These are phyloP conservation scores for Trichoderma guizhouense DNA, from an alignment of 2,329 filamentous ascomycete species.

Conservation along the genomic window DNA sequence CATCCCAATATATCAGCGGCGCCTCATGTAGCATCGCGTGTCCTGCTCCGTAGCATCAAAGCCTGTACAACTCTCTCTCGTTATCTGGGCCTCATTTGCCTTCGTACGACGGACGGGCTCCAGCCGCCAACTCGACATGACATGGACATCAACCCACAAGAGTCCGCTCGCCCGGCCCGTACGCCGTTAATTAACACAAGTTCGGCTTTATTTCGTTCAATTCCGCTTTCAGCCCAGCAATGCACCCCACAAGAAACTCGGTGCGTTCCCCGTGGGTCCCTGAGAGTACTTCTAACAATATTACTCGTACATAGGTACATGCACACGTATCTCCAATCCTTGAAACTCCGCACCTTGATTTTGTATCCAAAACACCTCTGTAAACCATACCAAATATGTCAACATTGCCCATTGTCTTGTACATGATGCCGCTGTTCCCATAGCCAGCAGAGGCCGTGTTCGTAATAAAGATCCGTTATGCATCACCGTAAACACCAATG, in stretches of 20 bases:
- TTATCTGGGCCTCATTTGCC: background rate
- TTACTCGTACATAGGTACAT: background rate
- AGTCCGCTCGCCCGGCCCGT: background rate
- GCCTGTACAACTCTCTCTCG: background rate
- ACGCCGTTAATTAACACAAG: background rate
- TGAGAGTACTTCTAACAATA: background rate
- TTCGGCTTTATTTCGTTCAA: slow-evolving; percentile 15
- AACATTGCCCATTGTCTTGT: background rate
- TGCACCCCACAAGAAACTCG: background rate
- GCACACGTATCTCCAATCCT: background rate
- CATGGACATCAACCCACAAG: background rate
- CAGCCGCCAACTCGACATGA: background rate
- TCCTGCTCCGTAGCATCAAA: background rate
- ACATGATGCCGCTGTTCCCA: background rate
- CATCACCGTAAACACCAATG: slow-evolving; percentile 10
- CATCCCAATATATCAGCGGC: background rate
- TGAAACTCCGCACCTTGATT: background rate
- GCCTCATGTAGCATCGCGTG: background rate
- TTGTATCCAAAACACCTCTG: background rate
- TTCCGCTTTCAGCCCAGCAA: slow-evolving; percentile 5
- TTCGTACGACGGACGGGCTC: background rate
- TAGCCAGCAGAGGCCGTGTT: background rate
- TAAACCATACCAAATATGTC: background rate
- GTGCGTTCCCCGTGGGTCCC: background rate
- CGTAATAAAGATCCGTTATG: background rate